Conservation (phyloP, 306 rosid genomes). For the Sophora flavescens region DNA sequence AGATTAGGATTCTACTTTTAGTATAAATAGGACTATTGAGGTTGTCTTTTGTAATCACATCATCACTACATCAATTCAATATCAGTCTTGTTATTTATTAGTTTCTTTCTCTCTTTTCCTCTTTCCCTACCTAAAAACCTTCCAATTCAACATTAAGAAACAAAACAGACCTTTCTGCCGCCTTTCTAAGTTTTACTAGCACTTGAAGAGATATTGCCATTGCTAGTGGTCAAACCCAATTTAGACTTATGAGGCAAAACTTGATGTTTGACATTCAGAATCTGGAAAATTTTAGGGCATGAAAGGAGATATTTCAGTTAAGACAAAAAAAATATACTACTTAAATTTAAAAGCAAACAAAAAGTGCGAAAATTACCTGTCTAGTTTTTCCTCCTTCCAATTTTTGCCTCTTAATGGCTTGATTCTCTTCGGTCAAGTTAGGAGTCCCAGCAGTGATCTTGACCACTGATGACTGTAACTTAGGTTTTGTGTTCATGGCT, state of each 20-base stretch:
- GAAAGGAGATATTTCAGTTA: not conserved
- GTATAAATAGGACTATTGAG: no score
- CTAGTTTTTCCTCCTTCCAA: conserved; percentile 86
- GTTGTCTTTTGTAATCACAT: no score
- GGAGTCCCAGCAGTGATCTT: conserved; percentile 60
- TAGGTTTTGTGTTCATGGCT: conserved; percentile 58
- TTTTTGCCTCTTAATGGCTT: conserved; percentile 93
- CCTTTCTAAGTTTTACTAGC: conserved; percentile 60
- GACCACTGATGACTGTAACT: conserved; percentile 55
- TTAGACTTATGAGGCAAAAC: conserved; percentile 82
- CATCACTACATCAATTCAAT: no score
- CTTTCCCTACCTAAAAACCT: no score
- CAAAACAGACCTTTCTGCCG: conserved; percentile 79
- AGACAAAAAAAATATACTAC: not conserved
- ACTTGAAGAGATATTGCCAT: conserved; percentile 52
- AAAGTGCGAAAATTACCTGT: conserved; percentile 63
- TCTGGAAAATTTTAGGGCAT: conserved; percentile 53
- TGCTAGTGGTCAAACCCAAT: conserved; percentile 58
- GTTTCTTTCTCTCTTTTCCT: no score
- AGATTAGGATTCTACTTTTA: no score
- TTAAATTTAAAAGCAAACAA: not conserved
- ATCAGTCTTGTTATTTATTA: no score
- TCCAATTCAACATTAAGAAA: no score
- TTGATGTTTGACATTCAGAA: conserved; percentile 82
- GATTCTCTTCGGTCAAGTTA: conserved; percentile 75